Conservation (phyloP, 331 rosid genomes). For the Stylosanthes scabra region DNA sequence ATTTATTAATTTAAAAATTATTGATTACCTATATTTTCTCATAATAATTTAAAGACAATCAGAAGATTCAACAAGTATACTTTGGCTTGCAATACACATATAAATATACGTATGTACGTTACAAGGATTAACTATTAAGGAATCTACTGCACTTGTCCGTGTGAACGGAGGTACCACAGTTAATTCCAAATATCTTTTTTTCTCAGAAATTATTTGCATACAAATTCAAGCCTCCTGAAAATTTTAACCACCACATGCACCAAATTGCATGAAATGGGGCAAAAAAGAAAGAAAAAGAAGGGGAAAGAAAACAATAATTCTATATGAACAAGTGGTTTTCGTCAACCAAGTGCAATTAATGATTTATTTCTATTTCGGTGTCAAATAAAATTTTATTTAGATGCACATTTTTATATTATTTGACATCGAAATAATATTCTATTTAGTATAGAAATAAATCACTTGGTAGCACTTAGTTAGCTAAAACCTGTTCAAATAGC, state of each 20-base stretch:
- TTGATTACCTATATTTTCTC: too few species aligned
- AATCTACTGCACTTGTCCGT: neutral
- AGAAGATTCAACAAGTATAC: neutral
- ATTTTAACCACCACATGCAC: neutral
- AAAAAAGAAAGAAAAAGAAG: neutral
- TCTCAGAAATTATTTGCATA: conserved; percentile 26
- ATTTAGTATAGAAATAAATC: too few species aligned
- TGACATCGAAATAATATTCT: too few species aligned
- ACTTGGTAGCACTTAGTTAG: too few species aligned
- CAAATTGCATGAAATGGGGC: neutral
- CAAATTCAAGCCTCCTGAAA: conserved; percentile 30
- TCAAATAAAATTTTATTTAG: too few species aligned
- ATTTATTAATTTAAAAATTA: too few species aligned
- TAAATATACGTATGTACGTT: neutral
- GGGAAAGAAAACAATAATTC: too few species aligned
- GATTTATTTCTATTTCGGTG: too few species aligned
- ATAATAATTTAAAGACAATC: neutral
- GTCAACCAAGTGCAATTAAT: too few species aligned
- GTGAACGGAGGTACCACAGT: conserved; percentile 10
- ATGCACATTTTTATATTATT: too few species aligned
- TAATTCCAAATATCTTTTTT: neutral
- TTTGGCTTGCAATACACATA: neutral
- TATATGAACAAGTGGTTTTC: too few species aligned
- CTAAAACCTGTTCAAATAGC: too few species aligned
- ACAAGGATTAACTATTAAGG: neutral